A percentile compares a stretch with the other conserved stretches of the same genome.
phyloP scores from a whole-genome alignment of 352 stramenopile species.

The Pythium chondricola region DNA sequence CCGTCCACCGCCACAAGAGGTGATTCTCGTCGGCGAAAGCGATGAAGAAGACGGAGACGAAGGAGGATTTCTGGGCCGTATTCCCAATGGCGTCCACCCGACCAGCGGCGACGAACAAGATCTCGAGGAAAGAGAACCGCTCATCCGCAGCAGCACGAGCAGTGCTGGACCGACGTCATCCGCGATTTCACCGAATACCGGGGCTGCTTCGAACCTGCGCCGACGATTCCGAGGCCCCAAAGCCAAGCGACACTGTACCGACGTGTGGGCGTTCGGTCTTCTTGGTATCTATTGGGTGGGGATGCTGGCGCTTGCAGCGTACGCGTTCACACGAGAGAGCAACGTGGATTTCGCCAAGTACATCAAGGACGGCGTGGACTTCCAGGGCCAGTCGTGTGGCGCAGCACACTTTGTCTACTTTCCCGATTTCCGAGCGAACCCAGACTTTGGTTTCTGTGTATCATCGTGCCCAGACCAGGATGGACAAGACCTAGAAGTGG shows the following conservation, averaged over 20 bases:
- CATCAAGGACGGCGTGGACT: slow-evolving; percentile 76
- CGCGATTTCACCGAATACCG: slow-evolving; percentile 45
- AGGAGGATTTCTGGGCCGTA: not conserved
- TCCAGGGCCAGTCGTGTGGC: slow-evolving; percentile 52
- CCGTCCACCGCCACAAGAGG: slow-evolving; percentile 3
- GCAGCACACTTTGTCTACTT: slow-evolving; percentile 62
- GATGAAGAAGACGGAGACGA: slow-evolving; percentile 19
- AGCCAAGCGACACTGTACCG: slow-evolving; percentile 44
- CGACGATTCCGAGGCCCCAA: slow-evolving; percentile 37
- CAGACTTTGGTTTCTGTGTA: slow-evolving; percentile 80
- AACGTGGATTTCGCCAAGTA: slow-evolving; percentile 65
- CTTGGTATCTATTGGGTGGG: slow-evolving; percentile 69
- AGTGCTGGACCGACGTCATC: slow-evolving; percentile 21
- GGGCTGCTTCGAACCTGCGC: slow-evolving; percentile 26
- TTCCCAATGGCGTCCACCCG: not conserved
- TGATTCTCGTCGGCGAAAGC: slow-evolving; percentile 16
- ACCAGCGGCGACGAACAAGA: not conserved
- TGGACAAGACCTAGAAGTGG: slow-evolving; percentile 39
- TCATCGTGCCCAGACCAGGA: slow-evolving; percentile 33
- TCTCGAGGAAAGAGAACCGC: slow-evolving; percentile 34
- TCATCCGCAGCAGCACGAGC: slow-evolving; percentile 23
- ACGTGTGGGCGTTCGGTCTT: slow-evolving; percentile 45
- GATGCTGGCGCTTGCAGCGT: slow-evolving; percentile 63
- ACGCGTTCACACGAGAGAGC: slow-evolving; percentile 61
- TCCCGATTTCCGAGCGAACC: slow-evolving; percentile 52